Evolutionary conservation across 2,329 filamentous ascomycete species (phyloP), one percentile per base, ranked within the genome.

Genomic region (Aspergillus sojae): DNA sequence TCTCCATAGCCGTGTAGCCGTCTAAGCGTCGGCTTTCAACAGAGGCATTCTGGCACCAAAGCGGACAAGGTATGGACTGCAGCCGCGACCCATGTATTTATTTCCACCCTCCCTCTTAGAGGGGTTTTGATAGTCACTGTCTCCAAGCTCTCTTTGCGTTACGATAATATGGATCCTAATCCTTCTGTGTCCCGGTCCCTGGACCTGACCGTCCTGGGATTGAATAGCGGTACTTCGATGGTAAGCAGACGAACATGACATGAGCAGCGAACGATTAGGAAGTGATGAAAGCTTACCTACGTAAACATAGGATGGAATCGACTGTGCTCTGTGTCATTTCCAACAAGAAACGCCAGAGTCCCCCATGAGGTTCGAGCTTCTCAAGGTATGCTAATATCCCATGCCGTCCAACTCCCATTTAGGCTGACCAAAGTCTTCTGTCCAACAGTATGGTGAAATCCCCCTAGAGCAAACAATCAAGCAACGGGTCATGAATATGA

Each of bases 301-400:
- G 19, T 19, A 9, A n/a, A 9, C 23, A 45, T 41, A 75, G 74
- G 84, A 86, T 70, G 82, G 83, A 32, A 86, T 89, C 52, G 85
- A 88, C 71, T 87, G 85, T 67, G 85, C 84, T 2, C 78, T 88
- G 9, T 87, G 86, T 67, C 83, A 77, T 23, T 88, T 88, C 71
- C 77, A 77, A 54, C 86, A 88, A 70, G 79, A 80, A 21, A 79
- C 80, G 5, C 85, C 85, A 0, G 77, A 81, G 7, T 77, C 79
- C 3, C 80, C 84, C 4, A 83, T 89, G 80, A 81, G 85, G 67
- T 84, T 88, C 65, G 80, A 85, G 68, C 77, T 88, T 6, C 77
- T 86, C n/a, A 73, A 74, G 65, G 72, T 68, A 70, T 58, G 52
- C 59, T 32, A 32, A 32, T 32, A 1, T 32, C 30, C 2, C 30